Evolutionary conservation across 2,329 filamentous ascomycete species (phyloP).

Genomic region (Fusarium buharicum): DNA sequence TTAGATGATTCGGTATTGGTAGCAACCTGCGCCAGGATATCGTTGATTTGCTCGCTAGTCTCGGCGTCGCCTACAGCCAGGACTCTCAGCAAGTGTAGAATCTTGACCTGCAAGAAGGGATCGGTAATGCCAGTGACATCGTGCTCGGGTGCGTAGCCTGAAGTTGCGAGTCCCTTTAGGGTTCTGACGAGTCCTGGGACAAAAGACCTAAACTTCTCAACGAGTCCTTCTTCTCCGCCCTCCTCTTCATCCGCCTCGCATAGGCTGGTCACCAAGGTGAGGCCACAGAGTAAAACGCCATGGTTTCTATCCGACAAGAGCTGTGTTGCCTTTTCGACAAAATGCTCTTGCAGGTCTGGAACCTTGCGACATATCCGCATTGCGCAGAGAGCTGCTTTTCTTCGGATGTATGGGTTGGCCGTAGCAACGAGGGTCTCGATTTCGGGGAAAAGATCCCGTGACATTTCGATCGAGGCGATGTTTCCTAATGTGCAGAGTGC

Average conservation of each 20-base stretch:
- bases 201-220: slow-evolving; percentile 89
- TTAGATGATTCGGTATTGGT: slow-evolving; percentile 98
- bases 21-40: slow-evolving; percentile 95
- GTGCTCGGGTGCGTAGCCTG: slow-evolving; percentile 96
- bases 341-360: slow-evolving; percentile 96
- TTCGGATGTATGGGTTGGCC: slow-evolving; percentile 96
- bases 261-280: slow-evolving; percentile 90
- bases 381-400: slow-evolving; percentile 97
- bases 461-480: slow-evolving; percentile 98
- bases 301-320: slow-evolving; percentile 94
- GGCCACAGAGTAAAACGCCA: slow-evolving; percentile 89
- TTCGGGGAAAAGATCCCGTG: slow-evolving; percentile 94
- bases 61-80: slow-evolving; percentile 86
- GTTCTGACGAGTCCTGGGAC: slow-evolving; percentile 89
- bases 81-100: slow-evolving; percentile 85
- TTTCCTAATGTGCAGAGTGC: slow-evolving; percentile 97
- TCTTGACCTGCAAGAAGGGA: slow-evolving; percentile 97
- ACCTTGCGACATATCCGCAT: slow-evolving; percentile 99
- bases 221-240: slow-evolving; percentile 86
- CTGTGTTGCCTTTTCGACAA: slow-evolving; percentile 90
- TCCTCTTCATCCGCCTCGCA: slow-evolving; percentile 96
- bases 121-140: slow-evolving; percentile 98
- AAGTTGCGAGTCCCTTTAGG: slow-evolving; percentile 90
- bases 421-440: slow-evolving; percentile 92
- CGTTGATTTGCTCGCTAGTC: slow-evolving; percentile 97